Evolutionary conservation across 2,329 filamentous ascomycete species (phyloP).

Genomic region (Ciborinia camelliae): DNA sequence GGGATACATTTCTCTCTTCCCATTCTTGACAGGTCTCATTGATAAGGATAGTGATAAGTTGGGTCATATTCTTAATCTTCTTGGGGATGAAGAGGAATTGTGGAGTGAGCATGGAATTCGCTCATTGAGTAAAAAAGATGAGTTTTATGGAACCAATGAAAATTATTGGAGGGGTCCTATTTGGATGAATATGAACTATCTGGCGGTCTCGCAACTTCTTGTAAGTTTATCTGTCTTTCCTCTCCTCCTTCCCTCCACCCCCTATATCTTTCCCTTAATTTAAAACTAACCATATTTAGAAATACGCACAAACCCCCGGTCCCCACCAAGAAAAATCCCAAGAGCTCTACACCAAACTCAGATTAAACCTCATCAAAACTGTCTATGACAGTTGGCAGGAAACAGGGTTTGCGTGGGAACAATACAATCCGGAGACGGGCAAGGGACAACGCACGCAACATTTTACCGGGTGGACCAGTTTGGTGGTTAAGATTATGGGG

Average conservation of each 20-base stretch:
- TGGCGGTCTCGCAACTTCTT: constrained; percentile 73
- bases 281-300: constrained; percentile 39
- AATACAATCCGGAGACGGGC: constrained; percentile 93
- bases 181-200: constrained; percentile 96
- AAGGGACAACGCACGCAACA: constrained; percentile 94
- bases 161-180: constrained; percentile 97
- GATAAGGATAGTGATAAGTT: constrained; percentile 70
- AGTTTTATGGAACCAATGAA: constrained; percentile 83
- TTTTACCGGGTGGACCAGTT: constrained; percentile 98
- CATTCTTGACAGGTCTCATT: constrained; percentile 82
- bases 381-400: constrained; percentile 84
- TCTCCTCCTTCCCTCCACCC: not conserved
- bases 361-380: constrained; percentile 82
- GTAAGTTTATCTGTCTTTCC: constrained; percentile 49
- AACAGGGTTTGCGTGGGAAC: constrained; percentile 97
- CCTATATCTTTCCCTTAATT: not conserved
- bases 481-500: constrained; percentile 95
- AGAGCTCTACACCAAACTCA: constrained; percentile 72
- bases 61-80: constrained; percentile 70
- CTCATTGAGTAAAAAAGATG: constrained; percentile 79
- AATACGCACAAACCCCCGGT: constrained; percentile 57
- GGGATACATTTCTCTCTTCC: constrained; percentile 91
- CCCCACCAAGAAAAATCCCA: constrained; percentile 66
- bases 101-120: constrained; percentile 88
- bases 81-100: constrained; percentile 78